Conservation (phyloP, 805 yeast species). For the Saccharomycopsis olivae region DNA sequence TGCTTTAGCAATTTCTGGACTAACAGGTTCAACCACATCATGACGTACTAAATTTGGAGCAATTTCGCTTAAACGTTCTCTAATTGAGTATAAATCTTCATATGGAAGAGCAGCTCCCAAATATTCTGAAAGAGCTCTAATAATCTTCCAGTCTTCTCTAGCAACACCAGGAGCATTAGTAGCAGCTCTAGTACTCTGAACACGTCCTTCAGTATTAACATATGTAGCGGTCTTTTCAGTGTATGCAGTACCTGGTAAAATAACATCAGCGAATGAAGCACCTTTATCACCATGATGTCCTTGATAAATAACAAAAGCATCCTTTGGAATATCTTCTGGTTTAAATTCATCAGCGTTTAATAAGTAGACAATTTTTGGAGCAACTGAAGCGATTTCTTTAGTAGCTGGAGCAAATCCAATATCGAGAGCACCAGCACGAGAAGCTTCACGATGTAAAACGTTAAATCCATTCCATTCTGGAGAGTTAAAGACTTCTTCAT, state of each 20-base stretch:
- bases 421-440: conserved; percentile 82
- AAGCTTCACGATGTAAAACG: conserved; percentile 73
- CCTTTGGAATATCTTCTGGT: conserved; percentile 61
- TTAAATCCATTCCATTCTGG: conserved; percentile 77
- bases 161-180: conserved; percentile 82
- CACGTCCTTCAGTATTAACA: conserved; percentile 86
- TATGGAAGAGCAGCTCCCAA: conserved; percentile 63
- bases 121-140: conserved; percentile 76
- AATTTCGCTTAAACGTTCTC: conserved; percentile 59
- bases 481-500: conserved; percentile 48
- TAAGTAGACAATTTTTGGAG: conserved; percentile 68
- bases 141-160: conserved; percentile 84
- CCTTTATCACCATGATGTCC: conserved; percentile 91
- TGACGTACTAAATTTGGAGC: conserved; percentile 76
- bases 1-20: conserved; percentile 42
- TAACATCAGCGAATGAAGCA: conserved; percentile 80
- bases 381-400: conserved; percentile 34
- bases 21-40: conserved; percentile 62
- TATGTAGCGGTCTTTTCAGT: conserved; percentile 79
- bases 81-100: conserved; percentile 58
- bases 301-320: conserved; percentile 81
- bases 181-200: conserved; percentile 78
- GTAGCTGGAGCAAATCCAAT: conserved; percentile 53
- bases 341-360: conserved; percentile 77
- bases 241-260: conserved; percentile 80